Conservation (phyloP, 1,139 yeast species). For the Magnusiomyces magnusii region DNA sequence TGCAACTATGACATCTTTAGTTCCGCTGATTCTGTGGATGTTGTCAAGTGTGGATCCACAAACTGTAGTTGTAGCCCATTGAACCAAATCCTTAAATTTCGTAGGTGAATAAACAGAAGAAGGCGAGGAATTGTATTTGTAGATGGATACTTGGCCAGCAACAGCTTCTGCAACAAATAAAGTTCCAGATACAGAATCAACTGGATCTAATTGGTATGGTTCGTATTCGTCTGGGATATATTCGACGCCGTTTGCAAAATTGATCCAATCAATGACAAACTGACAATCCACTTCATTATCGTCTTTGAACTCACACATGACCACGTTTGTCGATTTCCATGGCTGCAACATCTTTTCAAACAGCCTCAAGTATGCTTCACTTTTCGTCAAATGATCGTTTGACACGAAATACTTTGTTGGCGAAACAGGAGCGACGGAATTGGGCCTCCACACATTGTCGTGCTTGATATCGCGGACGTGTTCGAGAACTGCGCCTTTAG, state of each 20-base stretch:
- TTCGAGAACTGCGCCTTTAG: conserved; percentile 12
- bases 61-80: not conserved
- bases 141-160: not conserved
- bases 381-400: conserved; percentile 18
- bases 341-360: not conserved
- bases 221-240: not conserved
- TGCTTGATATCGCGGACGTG: conserved; percentile 14
- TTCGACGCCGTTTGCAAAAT: not conserved
- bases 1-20: not conserved
- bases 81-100: not conserved
- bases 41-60: not conserved
- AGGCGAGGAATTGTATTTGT: too few relatives aligned
- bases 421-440: conserved; percentile 17
- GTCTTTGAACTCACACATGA: not conserved
- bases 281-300: not conserved
- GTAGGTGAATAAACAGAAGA: too few relatives aligned
- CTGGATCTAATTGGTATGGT: not conserved
- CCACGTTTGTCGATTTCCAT: not conserved
- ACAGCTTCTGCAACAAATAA: not conserved
- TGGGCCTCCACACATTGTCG: conserved; percentile 17
- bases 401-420: conserved; percentile 17
- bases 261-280: not conserved
- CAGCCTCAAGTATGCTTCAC: not conserved
- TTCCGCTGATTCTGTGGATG: not conserved
- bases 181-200: not conserved